These are phyloP conservation scores for Avicennia marina DNA, from an alignment of 257 asterid genomes.

Conservation along the genomic window DNA sequence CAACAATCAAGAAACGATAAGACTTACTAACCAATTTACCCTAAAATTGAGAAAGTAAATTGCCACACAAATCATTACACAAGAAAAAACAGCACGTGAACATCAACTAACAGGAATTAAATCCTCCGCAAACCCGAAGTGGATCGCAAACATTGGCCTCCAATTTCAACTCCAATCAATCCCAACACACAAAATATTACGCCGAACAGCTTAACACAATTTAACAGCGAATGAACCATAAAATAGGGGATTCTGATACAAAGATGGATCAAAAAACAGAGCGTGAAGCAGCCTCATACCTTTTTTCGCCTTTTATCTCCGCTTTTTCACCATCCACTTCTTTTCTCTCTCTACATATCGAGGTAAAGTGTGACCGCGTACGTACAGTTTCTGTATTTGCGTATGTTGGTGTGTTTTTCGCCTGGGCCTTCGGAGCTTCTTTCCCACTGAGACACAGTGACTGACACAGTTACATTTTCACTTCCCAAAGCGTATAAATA, in stretches of 20 bases:
- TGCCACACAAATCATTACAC: neutral
- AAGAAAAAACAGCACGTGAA: neutral
- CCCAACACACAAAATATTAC: too few species aligned
- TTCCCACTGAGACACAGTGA: constrained; percentile 19
- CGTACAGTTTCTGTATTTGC: neutral
- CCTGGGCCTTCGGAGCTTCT: constrained; percentile 15
- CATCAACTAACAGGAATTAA: constrained; percentile 18
- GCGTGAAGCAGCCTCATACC: constrained; percentile 33
- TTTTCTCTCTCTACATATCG: constrained; percentile 2
- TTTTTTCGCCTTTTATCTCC: constrained; percentile 18
- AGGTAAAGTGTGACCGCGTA: constrained; percentile 20
- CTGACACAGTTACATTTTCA: constrained; percentile 13
- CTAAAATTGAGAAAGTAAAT: too few species aligned
- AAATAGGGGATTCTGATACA: constrained; percentile 16
- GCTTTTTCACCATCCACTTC: constrained; percentile 32
- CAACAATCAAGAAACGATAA: too few species aligned
- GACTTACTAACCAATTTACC: too few species aligned
- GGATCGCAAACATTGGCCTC: constrained; percentile 19
- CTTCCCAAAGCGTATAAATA: constrained; percentile 13
- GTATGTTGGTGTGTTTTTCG: constrained; percentile 9
- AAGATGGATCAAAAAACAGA: constrained; percentile 34
- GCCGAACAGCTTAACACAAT: neutral
- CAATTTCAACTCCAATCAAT: constrained; percentile 18
- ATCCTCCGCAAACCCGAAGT: constrained; percentile 19
- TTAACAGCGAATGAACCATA: constrained; percentile 16